Evolutionary conservation across 2,329 filamentous ascomycete species (phyloP), one percentile per base, ranked within the genome.

Genomic region (Torrubiellomyces zombiae): DNA sequence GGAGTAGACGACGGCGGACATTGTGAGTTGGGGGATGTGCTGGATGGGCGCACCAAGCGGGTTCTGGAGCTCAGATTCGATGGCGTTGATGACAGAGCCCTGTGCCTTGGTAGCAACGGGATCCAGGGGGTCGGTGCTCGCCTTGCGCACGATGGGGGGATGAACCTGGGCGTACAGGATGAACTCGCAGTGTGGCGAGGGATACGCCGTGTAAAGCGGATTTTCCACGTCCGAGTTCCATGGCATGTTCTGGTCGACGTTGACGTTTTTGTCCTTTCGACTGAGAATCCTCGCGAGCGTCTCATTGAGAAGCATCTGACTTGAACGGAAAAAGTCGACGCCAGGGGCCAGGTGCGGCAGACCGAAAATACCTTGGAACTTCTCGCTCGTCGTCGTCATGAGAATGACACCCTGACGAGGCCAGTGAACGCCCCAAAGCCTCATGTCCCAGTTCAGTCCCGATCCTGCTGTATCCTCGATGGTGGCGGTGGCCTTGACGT

Each of bases 291-390:
- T 59, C 12, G 69, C 63, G 9, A 94, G 56, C 0, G 79, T 85
- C 34, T 65, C 59, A 39, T 86, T 79, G 18, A 95, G 58, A 10
- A 92, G 54, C 25, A 56, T 55, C 41, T 75, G 47, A 53, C 70
- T 60, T 32, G 65, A 60, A 41, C 53, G 45, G 45, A 69, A 70
- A 41, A 63, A 71, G 24, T 67, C 56, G 4, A 55, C 44, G 12
- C 56, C 49, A 0, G 80, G 64, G 1, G 78, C 61, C 25, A 98
- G 63, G 48, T 95, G 83, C 14, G 89, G 85, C 23, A 95, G 56
- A 3, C 75, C 78, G 46, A 92, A 92, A 28, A 95, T 75, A 21
- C 89, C 85, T n/a, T 76, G 71, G 42, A 89, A 89, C 55, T 92
- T 94, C 43, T 93, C 79, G 48, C 83, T 94, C 23, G 83, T 86